These are phyloP conservation scores for Chrysoporthe deuterocubensis DNA, from an alignment of 2,329 filamentous ascomycete species.

Conservation along the genomic window DNA sequence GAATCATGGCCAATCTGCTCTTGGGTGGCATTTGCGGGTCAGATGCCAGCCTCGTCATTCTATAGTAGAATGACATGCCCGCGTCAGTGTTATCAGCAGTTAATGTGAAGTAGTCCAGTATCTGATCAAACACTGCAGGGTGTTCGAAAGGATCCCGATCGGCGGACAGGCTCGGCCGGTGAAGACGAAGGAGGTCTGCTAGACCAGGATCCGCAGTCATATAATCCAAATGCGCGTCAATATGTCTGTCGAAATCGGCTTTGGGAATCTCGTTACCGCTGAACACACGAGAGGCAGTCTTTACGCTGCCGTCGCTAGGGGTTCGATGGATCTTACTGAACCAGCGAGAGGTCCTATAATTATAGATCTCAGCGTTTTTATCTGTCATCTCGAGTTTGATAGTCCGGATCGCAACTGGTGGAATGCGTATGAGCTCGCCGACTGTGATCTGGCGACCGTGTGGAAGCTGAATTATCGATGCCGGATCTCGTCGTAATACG, in stretches of 20 bases:
- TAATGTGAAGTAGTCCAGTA: neutral
- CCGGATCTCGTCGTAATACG: slow-evolving; percentile 2
- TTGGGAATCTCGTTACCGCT: slow-evolving; percentile 3
- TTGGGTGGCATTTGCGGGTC: neutral
- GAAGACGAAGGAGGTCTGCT: neutral
- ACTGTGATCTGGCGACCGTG: neutral
- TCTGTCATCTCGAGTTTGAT: neutral
- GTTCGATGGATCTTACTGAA: neutral
- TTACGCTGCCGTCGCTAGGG: accelerated
- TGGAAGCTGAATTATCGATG: neutral
- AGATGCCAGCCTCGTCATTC: neutral
- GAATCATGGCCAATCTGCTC: slow-evolving; percentile 2
- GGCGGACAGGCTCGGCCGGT: accelerated
- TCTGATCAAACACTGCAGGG: neutral
- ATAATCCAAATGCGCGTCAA: neutral
- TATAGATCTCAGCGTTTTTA: neutral
- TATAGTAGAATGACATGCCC: slow-evolving; percentile 19
- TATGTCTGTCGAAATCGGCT: neutral
- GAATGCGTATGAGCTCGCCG: neutral
- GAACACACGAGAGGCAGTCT: neutral
- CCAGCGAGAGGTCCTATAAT: neutral
- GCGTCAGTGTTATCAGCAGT: neutral
- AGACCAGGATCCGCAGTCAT: neutral
- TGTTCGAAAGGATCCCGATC: neutral
- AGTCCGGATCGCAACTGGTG: neutral